Percentiles rank a stretch among this genome's conserved stretches.
phyloP scores from a whole-genome alignment of 2,329 filamentous ascomycete species.

The Gremmenia infestans region DNA sequence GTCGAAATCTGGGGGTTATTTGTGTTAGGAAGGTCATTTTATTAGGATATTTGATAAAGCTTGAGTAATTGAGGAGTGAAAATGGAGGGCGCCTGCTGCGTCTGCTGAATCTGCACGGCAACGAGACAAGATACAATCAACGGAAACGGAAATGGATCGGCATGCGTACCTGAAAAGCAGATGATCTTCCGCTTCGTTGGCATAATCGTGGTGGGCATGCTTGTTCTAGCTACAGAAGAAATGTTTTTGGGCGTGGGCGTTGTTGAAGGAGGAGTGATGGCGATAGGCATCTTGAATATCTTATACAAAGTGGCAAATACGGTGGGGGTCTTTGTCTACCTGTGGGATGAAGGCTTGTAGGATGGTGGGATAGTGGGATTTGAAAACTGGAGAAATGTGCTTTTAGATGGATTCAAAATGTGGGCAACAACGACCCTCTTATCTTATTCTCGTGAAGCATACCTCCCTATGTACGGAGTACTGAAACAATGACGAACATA shows the following conservation, averaged over 20 bases:
- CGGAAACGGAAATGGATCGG: neutral
- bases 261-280: conserved; percentile 32
- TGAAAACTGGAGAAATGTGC: neutral
- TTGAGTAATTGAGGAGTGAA: neutral
- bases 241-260: conserved; percentile 30
- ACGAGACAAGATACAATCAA: conserved; percentile 2
- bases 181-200: conserved; percentile 51
- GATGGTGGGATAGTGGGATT: too few species aligned
- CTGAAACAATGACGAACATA: neutral
- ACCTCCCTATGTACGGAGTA: neutral
- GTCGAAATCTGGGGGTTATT: conserved; percentile 52
- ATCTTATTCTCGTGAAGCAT: neutral
- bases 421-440: neutral
- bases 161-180: conserved; percentile 48
- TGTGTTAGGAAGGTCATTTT: neutral
- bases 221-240: conserved; percentile 22
- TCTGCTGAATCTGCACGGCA: neutral
- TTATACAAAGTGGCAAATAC: neutral
- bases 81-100: neutral
- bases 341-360: neutral
- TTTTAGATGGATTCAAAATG: neutral
- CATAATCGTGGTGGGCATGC: conserved; percentile 18
- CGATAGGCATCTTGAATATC: conserved; percentile 34
- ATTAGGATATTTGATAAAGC: neutral
- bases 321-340: neutral